These are phyloP conservation scores for Trichosporon coremiiforme DNA, from an alignment of 1,284 basidiomycete species.

Conservation along the genomic window DNA sequence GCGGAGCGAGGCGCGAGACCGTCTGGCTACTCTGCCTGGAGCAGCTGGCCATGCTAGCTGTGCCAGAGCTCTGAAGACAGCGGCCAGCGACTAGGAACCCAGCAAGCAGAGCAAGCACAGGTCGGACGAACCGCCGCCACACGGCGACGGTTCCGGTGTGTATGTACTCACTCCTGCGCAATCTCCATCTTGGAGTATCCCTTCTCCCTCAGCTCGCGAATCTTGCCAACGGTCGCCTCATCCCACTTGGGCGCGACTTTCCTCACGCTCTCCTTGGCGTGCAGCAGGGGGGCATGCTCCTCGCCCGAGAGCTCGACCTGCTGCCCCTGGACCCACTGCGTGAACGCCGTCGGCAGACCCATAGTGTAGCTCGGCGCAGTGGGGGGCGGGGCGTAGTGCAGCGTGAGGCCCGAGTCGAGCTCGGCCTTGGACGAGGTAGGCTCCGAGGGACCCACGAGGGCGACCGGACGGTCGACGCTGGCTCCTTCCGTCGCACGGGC, in stretches of 20 bases:
- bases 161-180: slow-evolving; percentile 43
- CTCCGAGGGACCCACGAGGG: slow-evolving; percentile 18
- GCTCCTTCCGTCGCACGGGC: slow-evolving; percentile 48
- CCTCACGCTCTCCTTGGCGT: not conserved
- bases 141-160: too few relatives aligned
- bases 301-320: slow-evolving; percentile 40
- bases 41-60: too few relatives aligned
- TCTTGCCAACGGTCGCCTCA: slow-evolving; percentile 35
- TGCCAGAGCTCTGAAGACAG: too few relatives aligned
- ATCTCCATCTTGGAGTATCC: slow-evolving; percentile 42
- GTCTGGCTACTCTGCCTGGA: too few relatives aligned
- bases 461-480: slow-evolving; percentile 38
- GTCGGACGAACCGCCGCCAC: too few relatives aligned
- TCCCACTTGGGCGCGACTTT: slow-evolving; percentile 31
- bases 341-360: slow-evolving; percentile 43
- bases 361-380: slow-evolving; percentile 49
- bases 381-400: slow-evolving; percentile 52
- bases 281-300: slow-evolving; percentile 36
- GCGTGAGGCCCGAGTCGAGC: slow-evolving; percentile 35
- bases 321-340: slow-evolving; percentile 46
- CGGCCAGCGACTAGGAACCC: too few relatives aligned
- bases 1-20: too few relatives aligned
- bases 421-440: slow-evolving; percentile 20
- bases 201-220: slow-evolving; percentile 38
- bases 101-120: too few relatives aligned